These are phyloP conservation scores for Plasmodiophora brassicae DNA, from an alignment of 208 protist species.

Conservation along the genomic window DNA sequence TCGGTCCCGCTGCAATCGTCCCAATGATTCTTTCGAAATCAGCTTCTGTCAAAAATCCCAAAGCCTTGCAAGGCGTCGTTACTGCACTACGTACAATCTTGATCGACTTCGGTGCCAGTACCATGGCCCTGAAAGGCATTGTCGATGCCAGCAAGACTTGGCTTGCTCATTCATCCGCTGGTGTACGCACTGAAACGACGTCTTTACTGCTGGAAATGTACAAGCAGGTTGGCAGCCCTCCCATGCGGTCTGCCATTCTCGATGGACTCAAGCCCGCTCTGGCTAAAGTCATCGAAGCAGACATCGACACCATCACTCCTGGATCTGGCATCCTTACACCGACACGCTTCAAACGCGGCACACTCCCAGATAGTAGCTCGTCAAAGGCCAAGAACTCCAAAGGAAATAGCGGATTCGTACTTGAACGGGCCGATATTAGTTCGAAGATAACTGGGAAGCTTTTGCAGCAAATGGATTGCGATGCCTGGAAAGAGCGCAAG, in stretches of 20 bases:
- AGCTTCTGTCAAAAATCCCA: not conserved
- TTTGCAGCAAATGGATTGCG: conserved; percentile 3
- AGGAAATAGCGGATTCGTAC: not conserved
- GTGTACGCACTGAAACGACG: not conserved
- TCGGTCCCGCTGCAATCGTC: not conserved
- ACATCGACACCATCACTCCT: not conserved
- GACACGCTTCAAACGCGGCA: conserved; percentile 23
- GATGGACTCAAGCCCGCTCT: not conserved
- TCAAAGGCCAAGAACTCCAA: not conserved
- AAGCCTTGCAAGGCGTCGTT: not conserved
- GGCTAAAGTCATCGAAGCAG: not conserved
- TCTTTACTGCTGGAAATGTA: not conserved
- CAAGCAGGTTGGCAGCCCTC: not conserved
- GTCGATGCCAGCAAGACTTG: not conserved
- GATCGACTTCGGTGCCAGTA: not conserved
- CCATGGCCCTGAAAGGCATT: not conserved
- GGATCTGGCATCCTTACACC: not conserved
- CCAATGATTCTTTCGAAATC: not conserved
- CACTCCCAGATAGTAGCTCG: not conserved
- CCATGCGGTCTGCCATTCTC: not conserved
- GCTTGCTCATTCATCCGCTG: not conserved
- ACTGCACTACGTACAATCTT: not conserved
- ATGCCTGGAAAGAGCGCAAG: conserved; percentile 14
- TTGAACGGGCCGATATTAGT: conserved; percentile 13
- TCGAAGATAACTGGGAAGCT: not conserved